Percentiles rank a stretch among this genome's conserved stretches.
Conservation (phyloP, 1,139 yeast species). For the Candida neerlandica region DNA sequence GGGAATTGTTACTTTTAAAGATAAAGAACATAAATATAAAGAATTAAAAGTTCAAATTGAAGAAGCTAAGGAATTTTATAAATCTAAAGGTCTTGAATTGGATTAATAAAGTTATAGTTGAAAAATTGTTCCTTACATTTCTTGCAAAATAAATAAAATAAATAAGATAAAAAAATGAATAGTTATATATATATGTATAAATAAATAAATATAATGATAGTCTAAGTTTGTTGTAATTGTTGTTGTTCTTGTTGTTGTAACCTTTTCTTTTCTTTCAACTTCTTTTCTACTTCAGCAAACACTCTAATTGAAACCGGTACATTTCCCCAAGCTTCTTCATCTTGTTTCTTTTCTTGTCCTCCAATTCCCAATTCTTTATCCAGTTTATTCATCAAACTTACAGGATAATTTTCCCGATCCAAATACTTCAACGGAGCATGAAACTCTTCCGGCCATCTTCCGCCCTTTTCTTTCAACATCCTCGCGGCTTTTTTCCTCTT, state of each 20-base stretch:
- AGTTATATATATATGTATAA: slow-evolving; percentile 6
- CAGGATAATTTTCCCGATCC: slow-evolving; percentile 36
- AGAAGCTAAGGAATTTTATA: slow-evolving; percentile 65
- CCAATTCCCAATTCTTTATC: slow-evolving; percentile 17
- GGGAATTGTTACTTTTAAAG: slow-evolving; percentile 72
- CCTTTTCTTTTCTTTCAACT: slow-evolving; percentile 46
- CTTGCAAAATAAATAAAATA: slow-evolving; percentile 10
- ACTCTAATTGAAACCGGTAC: slow-evolving; percentile 78
- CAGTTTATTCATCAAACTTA: slow-evolving; percentile 29
- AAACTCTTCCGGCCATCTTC: slow-evolving; percentile 80
- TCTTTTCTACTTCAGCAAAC: slow-evolving; percentile 81
- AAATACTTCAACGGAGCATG: slow-evolving; percentile 61
- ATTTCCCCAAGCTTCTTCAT: slow-evolving; percentile 55
- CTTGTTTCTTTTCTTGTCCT: slow-evolving; percentile 16
- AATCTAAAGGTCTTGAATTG: slow-evolving; percentile 57
- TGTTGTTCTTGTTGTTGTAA: not conserved
- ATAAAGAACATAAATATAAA: slow-evolving; percentile 68
- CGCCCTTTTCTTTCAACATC: slow-evolving; percentile 50
- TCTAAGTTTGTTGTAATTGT: not conserved
- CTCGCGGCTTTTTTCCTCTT: slow-evolving; percentile 63
- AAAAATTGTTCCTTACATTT: too few relatives aligned
- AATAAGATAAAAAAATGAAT: slow-evolving; percentile 1
- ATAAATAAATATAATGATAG: slow-evolving; percentile 6
- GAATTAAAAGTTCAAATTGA: slow-evolving; percentile 66
- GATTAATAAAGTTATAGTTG: slow-evolving; percentile 29